phyloP scores from a whole-genome alignment of 2,329 filamentous ascomycete genomes.

The Sclerotinia trifoliorum region DNA sequence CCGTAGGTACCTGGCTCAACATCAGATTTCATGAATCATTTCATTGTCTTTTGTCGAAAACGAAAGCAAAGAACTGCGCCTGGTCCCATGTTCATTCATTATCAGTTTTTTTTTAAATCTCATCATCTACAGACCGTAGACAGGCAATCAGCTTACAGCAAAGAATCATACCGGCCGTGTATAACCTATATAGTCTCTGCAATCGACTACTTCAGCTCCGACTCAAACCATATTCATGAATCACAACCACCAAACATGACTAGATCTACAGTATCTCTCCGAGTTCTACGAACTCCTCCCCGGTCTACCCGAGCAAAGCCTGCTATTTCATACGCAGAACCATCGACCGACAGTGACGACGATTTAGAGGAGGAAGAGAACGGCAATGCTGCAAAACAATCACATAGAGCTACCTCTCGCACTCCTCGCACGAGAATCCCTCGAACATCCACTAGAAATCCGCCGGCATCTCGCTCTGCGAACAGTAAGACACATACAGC shows the following conservation, averaged over 20 bases:
- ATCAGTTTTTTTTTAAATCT: no score
- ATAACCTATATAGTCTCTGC: not conserved
- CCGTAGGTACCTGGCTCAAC: not conserved
- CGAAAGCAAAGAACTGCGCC: not conserved
- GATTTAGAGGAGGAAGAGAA: conserved; percentile 12
- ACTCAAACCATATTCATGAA: conserved; percentile 8
- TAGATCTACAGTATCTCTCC: conserved; percentile 9
- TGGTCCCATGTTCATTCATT: not conserved
- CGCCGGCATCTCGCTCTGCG: conserved; percentile 18
- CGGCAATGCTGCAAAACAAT: not conserved
- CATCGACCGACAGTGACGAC: conserved; percentile 18
- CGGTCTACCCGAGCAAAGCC: conserved; percentile 16
- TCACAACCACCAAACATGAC: conserved; percentile 10
- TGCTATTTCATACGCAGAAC: conserved; percentile 21
- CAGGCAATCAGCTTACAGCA: not conserved
- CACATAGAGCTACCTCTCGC: not conserved
- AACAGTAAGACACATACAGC: conserved; percentile 20
- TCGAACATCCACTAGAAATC: conserved; percentile 11
- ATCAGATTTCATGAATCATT: not conserved
- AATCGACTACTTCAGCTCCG: not conserved
- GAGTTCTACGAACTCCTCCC: conserved; percentile 9
- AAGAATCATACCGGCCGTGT: not conserved
- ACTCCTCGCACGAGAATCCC: not conserved
- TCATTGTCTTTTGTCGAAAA: not conserved
- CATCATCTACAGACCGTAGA: not conserved